Conservation (phyloP, 805 yeast genomes). For the Candida succiphila region DNA sequence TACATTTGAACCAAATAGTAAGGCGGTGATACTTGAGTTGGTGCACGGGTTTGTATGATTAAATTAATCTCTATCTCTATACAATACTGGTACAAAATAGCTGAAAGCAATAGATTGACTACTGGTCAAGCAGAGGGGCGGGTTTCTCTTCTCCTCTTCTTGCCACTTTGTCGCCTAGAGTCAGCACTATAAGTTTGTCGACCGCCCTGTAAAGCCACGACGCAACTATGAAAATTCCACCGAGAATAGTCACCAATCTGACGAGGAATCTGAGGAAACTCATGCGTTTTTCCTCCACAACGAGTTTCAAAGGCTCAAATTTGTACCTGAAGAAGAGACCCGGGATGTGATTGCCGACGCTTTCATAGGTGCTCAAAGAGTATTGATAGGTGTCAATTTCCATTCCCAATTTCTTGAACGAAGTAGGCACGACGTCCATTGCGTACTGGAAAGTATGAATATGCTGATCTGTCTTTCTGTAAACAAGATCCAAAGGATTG, state of each 20-base stretch:
- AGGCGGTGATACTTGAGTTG: too few relatives aligned
- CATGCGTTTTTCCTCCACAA: constrained; percentile 60
- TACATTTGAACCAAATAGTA: too few relatives aligned
- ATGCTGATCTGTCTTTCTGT: constrained; percentile 39
- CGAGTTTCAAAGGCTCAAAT: constrained; percentile 76
- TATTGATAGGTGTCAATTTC: constrained; percentile 78
- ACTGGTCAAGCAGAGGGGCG: constrained; percentile 21
- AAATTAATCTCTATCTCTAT: too few relatives aligned
- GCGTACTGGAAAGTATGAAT: constrained; percentile 52
- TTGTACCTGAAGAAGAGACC: constrained; percentile 81
- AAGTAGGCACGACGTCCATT: constrained; percentile 77
- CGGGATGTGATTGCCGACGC: constrained; percentile 33
- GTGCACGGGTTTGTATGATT: too few relatives aligned
- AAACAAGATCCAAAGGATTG: constrained; percentile 81
- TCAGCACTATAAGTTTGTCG: constrained; percentile 41
- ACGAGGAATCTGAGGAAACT: constrained; percentile 72
- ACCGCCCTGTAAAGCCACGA: constrained; percentile 51
- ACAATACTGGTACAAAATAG: too few relatives aligned
- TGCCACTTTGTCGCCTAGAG: constrained; percentile 49
- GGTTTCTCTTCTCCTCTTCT: constrained; percentile 35
- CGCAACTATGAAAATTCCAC: constrained; percentile 68
- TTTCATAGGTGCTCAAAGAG: constrained; percentile 44
- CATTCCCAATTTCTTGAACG: constrained; percentile 61
- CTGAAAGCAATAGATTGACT: too few relatives aligned
- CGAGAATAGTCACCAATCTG: constrained; percentile 69